Conservation (phyloP, 139 green algal genomes). For the Pleodorina starrii region DNA sequence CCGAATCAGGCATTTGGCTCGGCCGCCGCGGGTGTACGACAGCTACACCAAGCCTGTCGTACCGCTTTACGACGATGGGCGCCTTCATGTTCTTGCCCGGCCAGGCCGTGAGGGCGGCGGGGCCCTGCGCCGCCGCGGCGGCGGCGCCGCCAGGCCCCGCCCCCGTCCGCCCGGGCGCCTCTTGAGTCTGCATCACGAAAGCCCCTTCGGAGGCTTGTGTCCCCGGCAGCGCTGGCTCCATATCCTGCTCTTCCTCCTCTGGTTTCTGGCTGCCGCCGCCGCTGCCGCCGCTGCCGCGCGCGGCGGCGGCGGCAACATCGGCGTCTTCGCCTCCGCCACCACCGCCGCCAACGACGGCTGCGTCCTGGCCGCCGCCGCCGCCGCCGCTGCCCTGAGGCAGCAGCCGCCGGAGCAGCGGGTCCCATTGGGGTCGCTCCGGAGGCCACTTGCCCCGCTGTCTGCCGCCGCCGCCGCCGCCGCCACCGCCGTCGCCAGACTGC, state of each 20-base stretch:
- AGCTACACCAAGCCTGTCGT: not conserved
- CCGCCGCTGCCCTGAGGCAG: not conserved
- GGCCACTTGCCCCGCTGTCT: not conserved
- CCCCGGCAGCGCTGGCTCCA: not conserved
- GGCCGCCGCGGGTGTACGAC: not conserved
- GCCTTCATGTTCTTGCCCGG: not conserved
- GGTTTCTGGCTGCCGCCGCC: no score
- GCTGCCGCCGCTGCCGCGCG: no score
- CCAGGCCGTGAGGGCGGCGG: no score
- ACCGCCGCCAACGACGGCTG: not conserved
- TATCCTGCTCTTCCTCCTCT: not conserved
- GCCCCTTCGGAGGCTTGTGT: not conserved
- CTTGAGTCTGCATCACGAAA: not conserved
- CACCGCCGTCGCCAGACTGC: not conserved
- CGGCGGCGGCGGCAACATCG: not conserved
- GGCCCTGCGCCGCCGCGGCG: not conserved
- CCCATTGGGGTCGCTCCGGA: not conserved
- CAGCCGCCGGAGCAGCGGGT: not conserved
- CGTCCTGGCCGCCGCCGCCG: not conserved
- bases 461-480: no score
- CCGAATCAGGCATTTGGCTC: not conserved
- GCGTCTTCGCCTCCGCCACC: not conserved
- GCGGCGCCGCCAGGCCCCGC: not conserved
- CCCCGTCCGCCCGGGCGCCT: not conserved
- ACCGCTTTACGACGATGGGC: not conserved